Evolutionary conservation across 495 filamentous ascomycete species (phyloP), one percentile per base, ranked within the genome.

Genomic region (Paragyromitra xinjiangensis): DNA sequence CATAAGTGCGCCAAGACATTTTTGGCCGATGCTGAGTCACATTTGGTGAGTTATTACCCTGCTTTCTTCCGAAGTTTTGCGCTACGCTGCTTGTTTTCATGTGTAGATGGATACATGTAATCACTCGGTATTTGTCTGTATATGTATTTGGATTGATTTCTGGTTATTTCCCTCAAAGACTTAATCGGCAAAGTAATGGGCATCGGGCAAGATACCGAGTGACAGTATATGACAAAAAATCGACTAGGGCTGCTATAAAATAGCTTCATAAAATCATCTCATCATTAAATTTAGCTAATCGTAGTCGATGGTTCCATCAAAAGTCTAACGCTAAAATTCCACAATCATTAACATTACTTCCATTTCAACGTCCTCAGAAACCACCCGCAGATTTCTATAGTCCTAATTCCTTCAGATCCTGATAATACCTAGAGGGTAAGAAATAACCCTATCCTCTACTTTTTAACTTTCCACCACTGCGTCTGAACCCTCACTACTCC

Each of bases 401-500:
- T 6, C 11, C 62, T 6, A 48, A 29, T 11, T 24, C 9, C 7
- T 11, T 64, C 24, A 29, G 12, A 12, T 45, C 62, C 3, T 1
- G 44, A 64, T 2, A 42, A 64, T 9, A 14, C 39, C 19, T 34
- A n/a, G 3, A 8, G 44, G 37, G 12, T 22, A 29, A 34, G 12
- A 44, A 44, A 44, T 8, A 44, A 12, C 42, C 29, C 39, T 37
- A 8, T 24, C 8, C 8, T 24, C 29, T 73, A 73, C 11, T 9
- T 68, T 48, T 11, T 39, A 29, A 59, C 63, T 8, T 58, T 58
- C 71, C 71, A 73, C 48, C 50, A 68, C 48, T 73, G 62, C 1
- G 48, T 68, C 39, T 73, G 62, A 19, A 73, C 71, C 50, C 62
- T 73, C 24, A 73, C 71, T 16, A 56, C 65, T 3, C 26, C 39